Evolutionary conservation across 176 grass and related monocot genomes (phyloP), one percentile per base, ranked within the genome.

Genomic region (Oryza australiensis): DNA sequence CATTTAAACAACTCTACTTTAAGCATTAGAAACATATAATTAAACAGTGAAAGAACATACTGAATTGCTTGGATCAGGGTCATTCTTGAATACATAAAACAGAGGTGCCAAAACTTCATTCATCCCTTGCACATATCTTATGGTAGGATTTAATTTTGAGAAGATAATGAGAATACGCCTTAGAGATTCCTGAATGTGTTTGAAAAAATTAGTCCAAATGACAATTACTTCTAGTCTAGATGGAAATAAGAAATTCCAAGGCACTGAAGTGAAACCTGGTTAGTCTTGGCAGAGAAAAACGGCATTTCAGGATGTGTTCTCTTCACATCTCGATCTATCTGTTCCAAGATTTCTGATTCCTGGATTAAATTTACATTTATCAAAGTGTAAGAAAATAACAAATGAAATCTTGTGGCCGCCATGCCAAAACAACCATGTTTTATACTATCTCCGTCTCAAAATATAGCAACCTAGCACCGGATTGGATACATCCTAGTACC

Each of bases 41-140:
- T 27, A 63, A 82, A 46, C 68, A 76, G 66, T 28, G 13, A 29
- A 20, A 68, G 72, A 71, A 81, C 23, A 80, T 91, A 98, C 95
- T 66, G 88, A 75, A 80, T 70, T 88, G 66, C 82, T 70, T 80
- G 84, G 60, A 38, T 88, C 86, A 64, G 82, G 80, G 59, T 95
- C 87, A 63, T 82, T 91, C 82, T 82, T 84, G 70, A 95, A 91
- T 60, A 98, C 82, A 82, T 85, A 98, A 84, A 88, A 95, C 28
- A 98, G 73, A 76, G 92, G 95, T 68, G 95, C 93, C 82, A 98
- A 90, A 73, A 98, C 90, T 82, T 98, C 95, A 82, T 98, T 98
- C 95, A 98, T 93, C 75, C 95, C 93, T 91, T 98, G 95, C 48
- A 98, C 95, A 59, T 98, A 98, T 78, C 88, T 90, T 82, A 95